phyloP scores from a whole-genome alignment of 2,329 filamentous ascomycete species.

The Aspergillus sp. region DNA sequence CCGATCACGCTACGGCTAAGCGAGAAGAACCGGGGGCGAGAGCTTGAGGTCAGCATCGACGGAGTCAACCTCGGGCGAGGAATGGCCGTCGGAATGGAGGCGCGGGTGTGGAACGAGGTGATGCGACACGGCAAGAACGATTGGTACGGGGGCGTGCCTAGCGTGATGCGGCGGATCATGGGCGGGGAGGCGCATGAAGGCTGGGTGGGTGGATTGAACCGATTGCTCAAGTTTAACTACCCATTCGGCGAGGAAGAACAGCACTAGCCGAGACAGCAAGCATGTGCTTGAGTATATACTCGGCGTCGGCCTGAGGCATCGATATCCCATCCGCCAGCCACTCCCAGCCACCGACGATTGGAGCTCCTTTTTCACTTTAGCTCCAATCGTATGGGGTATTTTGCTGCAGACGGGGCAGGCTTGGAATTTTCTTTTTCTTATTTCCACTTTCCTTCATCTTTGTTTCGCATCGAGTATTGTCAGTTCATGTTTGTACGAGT shows the following conservation, averaged over 20 bases:
- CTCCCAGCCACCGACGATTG: neutral
- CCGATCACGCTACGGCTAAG: slow-evolving; percentile 75
- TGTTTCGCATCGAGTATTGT: too few species aligned
- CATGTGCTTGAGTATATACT: too few species aligned
- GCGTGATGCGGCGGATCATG: slow-evolving; percentile 63
- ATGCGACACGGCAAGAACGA: slow-evolving; percentile 49
- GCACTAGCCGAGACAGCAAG: too few species aligned
- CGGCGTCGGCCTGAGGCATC: neutral
- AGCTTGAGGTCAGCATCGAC: slow-evolving; percentile 72
- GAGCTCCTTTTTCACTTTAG: neutral
- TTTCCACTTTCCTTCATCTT: neutral
- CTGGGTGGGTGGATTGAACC: slow-evolving; percentile 93
- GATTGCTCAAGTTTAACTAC: slow-evolving; percentile 92
- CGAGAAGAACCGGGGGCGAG: slow-evolving; percentile 66
- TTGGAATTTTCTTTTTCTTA: neutral
- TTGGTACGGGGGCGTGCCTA: slow-evolving; percentile 77
- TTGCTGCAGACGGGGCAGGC: neutral
- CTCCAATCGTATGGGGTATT: neutral
- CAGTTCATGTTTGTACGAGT: too few species aligned
- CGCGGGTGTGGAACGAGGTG: slow-evolving; percentile 79
- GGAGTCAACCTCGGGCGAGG: slow-evolving; percentile 59
- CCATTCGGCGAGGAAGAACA: slow-evolving; percentile 66
- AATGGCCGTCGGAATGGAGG: slow-evolving; percentile 69
- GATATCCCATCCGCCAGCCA: neutral
- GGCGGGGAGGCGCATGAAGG: slow-evolving; percentile 64